A percentile compares a stretch with the other conserved stretches of the same genome.
phyloP scores from a whole-genome alignment of 805 yeast species.

The Saturnispora ahearnii region DNA sequence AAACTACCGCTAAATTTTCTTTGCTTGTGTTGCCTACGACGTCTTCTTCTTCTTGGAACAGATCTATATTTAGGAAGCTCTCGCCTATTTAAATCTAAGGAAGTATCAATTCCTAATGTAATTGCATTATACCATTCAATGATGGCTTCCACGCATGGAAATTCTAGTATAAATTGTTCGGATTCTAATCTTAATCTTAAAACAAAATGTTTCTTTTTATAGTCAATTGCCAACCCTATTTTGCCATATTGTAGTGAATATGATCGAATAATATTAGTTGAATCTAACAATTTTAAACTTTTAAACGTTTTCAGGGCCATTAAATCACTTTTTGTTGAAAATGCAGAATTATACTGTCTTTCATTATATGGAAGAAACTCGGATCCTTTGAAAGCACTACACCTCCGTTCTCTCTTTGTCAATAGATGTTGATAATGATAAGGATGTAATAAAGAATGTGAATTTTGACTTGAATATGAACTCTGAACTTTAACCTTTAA shows the following conservation, averaged over 20 bases:
- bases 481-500: constrained; percentile 10
- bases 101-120: constrained; percentile 66
- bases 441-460: constrained; percentile 13
- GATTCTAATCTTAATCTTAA: constrained; percentile 72
- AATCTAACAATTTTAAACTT: constrained; percentile 22
- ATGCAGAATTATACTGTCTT: constrained; percentile 19
- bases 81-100: constrained; percentile 67
- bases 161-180: constrained; percentile 69
- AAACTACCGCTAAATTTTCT: constrained; percentile 1
- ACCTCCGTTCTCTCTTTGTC: neutral
- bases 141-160: constrained; percentile 52
- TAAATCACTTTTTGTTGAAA: constrained; percentile 24
- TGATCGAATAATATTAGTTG: constrained; percentile 40
- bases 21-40: constrained; percentile 22
- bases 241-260: constrained; percentile 79
- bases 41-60: constrained; percentile 66
- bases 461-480: constrained; percentile 9
- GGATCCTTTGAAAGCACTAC: constrained; percentile 3
- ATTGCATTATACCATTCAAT: constrained; percentile 72
- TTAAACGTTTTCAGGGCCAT: constrained; percentile 17
- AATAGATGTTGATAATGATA: constrained; percentile 11
- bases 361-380: constrained; percentile 8
- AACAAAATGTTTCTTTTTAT: constrained; percentile 58
- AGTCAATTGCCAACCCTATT: constrained; percentile 81
- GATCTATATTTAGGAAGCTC: constrained; percentile 70